phyloP scores from a whole-genome alignment of 345 rosid species.

The Eucalyptus leucophloia region DNA sequence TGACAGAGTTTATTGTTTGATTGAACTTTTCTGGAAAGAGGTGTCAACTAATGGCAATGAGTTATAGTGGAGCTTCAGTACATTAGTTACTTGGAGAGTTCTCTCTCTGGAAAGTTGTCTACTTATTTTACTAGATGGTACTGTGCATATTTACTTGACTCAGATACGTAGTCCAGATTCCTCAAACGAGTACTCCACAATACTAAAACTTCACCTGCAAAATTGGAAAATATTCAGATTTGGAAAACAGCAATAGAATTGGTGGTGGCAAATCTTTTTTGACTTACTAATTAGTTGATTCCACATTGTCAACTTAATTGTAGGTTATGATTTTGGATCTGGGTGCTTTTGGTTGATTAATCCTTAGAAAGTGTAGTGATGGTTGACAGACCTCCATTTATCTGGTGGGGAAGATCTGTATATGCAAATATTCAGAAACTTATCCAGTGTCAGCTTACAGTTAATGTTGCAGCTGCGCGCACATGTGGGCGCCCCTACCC shows the following conservation, averaged over 20 bases:
- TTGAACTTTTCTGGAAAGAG: neutral
- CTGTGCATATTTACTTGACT: neutral
- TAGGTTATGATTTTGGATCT: neutral
- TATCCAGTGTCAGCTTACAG: constrained; percentile 88
- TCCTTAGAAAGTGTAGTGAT: neutral
- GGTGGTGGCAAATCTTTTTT: neutral
- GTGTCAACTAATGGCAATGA: neutral
- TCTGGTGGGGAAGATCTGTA: constrained; percentile 81
- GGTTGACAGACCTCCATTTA: neutral
- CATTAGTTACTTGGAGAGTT: neutral
- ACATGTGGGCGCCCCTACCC: too few species aligned
- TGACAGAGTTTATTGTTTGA: neutral
- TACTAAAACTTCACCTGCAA: neutral
- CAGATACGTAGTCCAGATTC: neutral
- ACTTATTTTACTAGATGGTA: neutral
- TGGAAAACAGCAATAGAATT: neutral
- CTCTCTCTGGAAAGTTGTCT: neutral
- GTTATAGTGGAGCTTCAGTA: neutral
- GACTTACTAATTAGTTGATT: neutral
- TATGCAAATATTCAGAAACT: constrained; percentile 92
- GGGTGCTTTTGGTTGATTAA: neutral
- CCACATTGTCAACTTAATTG: neutral
- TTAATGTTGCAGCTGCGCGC: constrained; percentile 60
- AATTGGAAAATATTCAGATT: neutral
- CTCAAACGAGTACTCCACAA: neutral